phyloP scores from a whole-genome alignment of 2,329 filamentous ascomycete species.

The Pyrenophora teres region DNA sequence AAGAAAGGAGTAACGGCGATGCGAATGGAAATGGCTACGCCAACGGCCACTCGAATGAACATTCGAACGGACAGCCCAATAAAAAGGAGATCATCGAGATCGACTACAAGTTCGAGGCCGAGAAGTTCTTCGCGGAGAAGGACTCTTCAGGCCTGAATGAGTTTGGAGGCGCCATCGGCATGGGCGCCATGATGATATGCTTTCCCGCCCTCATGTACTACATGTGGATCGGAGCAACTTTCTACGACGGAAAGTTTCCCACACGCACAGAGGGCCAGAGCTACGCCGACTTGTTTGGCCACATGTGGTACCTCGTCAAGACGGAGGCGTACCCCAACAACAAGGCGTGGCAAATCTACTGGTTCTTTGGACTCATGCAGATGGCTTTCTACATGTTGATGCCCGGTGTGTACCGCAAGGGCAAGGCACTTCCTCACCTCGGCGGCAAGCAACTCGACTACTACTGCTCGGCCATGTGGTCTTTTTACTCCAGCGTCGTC shows the following conservation, averaged over 20 bases:
- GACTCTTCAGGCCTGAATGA: constrained; percentile 65
- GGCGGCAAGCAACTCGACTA: constrained; percentile 87
- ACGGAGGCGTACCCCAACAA: constrained; percentile 81
- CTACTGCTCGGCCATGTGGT: constrained; percentile 89
- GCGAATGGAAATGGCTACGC: constrained; percentile 34
- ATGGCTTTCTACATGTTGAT: constrained; percentile 80
- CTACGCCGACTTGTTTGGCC: constrained; percentile 70
- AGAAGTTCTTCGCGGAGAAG: constrained; percentile 41
- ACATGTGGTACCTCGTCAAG: constrained; percentile 75
- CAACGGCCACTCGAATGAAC: constrained; percentile 26
- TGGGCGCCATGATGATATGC: constrained; percentile 81
- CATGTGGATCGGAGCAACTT: constrained; percentile 96
- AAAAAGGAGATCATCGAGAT: constrained; percentile 14
- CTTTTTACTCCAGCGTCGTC: constrained; percentile 83
- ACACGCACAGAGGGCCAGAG: constrained; percentile 67
- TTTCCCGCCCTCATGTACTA: constrained; percentile 98
- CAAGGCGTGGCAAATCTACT: constrained; percentile 91
- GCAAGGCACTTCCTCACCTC: constrained; percentile 82
- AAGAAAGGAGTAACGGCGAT: constrained; percentile 37
- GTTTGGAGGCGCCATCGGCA: constrained; percentile 86
- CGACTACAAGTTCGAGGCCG: constrained; percentile 40
- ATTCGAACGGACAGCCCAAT: constrained; percentile 42
- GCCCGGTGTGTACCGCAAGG: constrained; percentile 84
- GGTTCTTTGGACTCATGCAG: constrained; percentile 88
- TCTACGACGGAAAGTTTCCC: constrained; percentile 86